phyloP scores from a whole-genome alignment of 345 rosid genomes.

The Leavenworthia alabamica region DNA sequence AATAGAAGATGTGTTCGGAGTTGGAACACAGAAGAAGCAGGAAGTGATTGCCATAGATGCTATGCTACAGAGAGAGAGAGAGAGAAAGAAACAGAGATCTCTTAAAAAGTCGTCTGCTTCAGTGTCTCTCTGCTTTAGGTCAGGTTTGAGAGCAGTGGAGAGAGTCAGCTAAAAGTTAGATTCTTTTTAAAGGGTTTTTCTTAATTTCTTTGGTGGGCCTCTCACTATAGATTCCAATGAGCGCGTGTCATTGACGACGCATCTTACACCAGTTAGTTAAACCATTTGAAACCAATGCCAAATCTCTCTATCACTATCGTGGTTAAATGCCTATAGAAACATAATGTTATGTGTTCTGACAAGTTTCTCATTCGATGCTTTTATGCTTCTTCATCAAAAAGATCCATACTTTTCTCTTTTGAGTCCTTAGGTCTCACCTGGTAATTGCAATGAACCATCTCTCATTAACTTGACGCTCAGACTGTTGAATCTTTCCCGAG shows the following conservation, averaged over 20 bases:
- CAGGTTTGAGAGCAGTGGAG: conserved; percentile 8
- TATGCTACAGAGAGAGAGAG: background rate
- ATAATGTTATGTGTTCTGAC: too few relatives aligned
- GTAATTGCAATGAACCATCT: too few relatives aligned
- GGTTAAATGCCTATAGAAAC: conserved; percentile 7
- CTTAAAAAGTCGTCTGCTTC: background rate
- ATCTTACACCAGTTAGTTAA: too few relatives aligned
- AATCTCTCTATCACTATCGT: conserved; percentile 6
- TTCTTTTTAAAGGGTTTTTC: conserved; percentile 18
- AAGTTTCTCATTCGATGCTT: too few relatives aligned
- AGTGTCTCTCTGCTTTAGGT: conserved; percentile 16
- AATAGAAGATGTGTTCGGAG: conserved; percentile 28
- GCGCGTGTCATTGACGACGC: conserved; percentile 6
- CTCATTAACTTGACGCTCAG: too few relatives aligned
- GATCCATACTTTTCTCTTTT: too few relatives aligned
- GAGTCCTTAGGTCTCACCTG: too few relatives aligned
- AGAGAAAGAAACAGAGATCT: background rate
- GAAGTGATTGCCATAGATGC: conserved; percentile 49
- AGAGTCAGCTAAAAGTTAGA: too few relatives aligned
- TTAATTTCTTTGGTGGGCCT: conserved; percentile 1
- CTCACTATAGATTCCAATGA: conserved; percentile 6
- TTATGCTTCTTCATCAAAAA: too few relatives aligned
- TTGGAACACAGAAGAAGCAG: conserved; percentile 33
- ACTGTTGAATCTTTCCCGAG: too few relatives aligned
- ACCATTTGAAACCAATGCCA: background rate